phyloP scores from a whole-genome alignment of 2,329 filamentous ascomycete genomes.

The Myriosclerotinia scirpicola region DNA sequence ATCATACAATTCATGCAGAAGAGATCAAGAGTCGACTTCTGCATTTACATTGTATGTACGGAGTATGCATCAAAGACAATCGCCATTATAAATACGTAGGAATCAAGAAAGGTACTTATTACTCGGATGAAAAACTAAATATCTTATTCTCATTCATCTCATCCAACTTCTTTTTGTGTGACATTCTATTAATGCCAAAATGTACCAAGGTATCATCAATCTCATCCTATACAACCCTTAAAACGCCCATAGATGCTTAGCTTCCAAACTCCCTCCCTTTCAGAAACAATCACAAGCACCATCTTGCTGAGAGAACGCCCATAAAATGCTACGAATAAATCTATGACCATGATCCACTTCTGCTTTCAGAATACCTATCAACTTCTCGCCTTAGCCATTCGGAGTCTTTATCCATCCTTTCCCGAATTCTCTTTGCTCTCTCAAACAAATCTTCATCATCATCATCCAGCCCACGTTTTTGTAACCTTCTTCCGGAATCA shows the following conservation, averaged over 20 bases:
- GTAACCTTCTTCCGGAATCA: conserved; percentile 27
- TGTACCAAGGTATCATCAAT: conserved; percentile 25
- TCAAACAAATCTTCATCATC: conserved; percentile 40
- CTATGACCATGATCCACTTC: conserved; percentile 33
- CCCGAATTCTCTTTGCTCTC: conserved; percentile 39
- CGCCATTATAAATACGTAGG: not conserved
- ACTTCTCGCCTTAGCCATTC: conserved; percentile 38
- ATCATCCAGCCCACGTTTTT: conserved; percentile 25
- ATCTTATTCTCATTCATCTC: conserved; percentile 1
- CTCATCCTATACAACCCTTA: conserved; percentile 24
- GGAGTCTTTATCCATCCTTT: conserved; percentile 41
- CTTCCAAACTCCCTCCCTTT: conserved; percentile 22
- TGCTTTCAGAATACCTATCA: conserved; percentile 32
- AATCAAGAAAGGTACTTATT: not conserved
- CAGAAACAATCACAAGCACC: conserved; percentile 12
- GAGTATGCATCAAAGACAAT: too few species aligned
- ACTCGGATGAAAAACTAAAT: not conserved
- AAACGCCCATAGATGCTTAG: conserved; percentile 31
- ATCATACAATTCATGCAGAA: too few species aligned
- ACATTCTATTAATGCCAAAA: conserved; percentile 23
- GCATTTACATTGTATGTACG: too few species aligned
- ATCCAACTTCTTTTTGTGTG: not conserved
- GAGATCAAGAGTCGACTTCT: too few species aligned
- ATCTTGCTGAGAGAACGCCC: conserved; percentile 21
- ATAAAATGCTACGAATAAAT: conserved; percentile 25